These are phyloP conservation scores for Dendrobium catenatum DNA, from an alignment of 106 monocot genomes.

Conservation along the genomic window DNA sequence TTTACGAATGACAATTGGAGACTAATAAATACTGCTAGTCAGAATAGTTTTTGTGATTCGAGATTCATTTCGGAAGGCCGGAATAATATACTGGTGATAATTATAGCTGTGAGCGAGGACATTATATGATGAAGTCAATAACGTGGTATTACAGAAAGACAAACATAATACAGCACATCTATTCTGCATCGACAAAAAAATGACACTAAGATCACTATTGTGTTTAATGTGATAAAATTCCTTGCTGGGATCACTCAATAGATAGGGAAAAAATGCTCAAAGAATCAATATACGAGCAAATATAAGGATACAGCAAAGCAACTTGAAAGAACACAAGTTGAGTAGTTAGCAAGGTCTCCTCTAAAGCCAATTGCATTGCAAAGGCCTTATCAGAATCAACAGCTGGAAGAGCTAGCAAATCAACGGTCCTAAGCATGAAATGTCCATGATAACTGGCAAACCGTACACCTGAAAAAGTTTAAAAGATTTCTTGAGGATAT, in stretches of 20 bases:
- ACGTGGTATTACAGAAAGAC: neutral
- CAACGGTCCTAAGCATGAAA: constrained; percentile 93
- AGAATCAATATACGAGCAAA: neutral
- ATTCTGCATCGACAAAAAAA: neutral
- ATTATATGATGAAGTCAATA: neutral
- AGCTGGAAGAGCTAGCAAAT: constrained; percentile 94
- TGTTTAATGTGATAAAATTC: neutral
- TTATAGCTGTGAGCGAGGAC: neutral
- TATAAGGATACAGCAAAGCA: constrained; percentile 91
- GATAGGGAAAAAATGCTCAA: neutral
- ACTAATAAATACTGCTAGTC: too few relatives aligned
- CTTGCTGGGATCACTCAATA: neutral
- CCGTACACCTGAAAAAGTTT: constrained; percentile 64
- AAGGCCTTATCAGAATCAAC: constrained; percentile 98
- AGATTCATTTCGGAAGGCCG: too few relatives aligned
- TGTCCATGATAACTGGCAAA: constrained; percentile 96
- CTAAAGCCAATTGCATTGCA: constrained; percentile 84
- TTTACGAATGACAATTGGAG: too few relatives aligned
- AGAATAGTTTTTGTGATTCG: too few relatives aligned
- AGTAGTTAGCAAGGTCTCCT: constrained; percentile 85
- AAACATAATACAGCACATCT: neutral
- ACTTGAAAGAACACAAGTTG: constrained; percentile 94
- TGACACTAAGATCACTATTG: neutral
- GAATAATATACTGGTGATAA: neutral
- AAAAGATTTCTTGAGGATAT: neutral